A percentile compares a stretch with the other conserved stretches of the same genome.
Evolutionary conservation across 2,329 filamentous ascomycete species (phyloP).

Genomic region (Beauveria sp.): DNA sequence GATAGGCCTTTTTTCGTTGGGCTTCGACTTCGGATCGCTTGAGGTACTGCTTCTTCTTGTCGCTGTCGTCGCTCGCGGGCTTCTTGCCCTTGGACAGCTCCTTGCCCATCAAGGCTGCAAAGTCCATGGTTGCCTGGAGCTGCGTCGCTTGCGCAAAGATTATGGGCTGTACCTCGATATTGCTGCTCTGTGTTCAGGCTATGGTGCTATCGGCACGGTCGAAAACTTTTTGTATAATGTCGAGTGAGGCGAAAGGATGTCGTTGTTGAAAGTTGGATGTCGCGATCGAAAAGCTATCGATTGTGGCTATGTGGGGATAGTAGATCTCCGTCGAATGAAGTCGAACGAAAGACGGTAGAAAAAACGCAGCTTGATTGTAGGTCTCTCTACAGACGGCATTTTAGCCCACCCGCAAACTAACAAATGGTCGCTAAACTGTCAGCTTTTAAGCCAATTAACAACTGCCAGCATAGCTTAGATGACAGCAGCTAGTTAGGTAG

Average conservation of each 20-base stretch:
- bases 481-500: too few relatives aligned
- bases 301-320: conserved; percentile 11
- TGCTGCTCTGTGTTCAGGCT: neutral
- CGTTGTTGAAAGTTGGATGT: neutral
- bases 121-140: conserved; percentile 62
- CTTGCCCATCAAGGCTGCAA: conserved; percentile 85
- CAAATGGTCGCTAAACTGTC: too few relatives aligned
- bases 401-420: too few relatives aligned
- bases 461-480: too few relatives aligned
- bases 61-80: conserved; percentile 25
- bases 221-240: neutral
- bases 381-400: too few relatives aligned
- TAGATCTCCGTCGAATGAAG: too few relatives aligned
- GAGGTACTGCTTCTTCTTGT: conserved; percentile 60
- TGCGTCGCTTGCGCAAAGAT: neutral
- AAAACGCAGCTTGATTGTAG: too few relatives aligned
- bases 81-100: conserved; percentile 80
- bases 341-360: too few relatives aligned
- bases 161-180: neutral
- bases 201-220: neutral
- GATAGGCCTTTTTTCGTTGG: conserved; percentile 70
- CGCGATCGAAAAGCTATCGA: conserved; percentile 17
- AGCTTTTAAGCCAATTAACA: too few relatives aligned
- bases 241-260: neutral
- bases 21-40: conserved; percentile 83